These are phyloP conservation scores for Fragaria nilgerrensis DNA, from an alignment of 306 rosid genomes.

Conservation along the genomic window DNA sequence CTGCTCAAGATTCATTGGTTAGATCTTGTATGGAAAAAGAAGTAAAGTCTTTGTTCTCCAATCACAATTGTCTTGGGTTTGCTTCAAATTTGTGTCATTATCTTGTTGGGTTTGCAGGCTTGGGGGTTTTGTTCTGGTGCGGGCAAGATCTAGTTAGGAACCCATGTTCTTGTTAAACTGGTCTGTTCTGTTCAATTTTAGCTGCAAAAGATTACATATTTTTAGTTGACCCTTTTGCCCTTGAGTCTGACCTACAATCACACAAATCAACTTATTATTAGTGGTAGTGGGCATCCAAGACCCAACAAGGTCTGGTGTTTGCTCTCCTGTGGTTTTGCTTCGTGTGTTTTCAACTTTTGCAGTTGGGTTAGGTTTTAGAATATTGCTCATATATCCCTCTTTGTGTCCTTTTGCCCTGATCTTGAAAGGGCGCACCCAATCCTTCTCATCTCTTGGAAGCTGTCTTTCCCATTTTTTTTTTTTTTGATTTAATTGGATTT, in stretches of 20 bases:
- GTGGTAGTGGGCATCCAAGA: conserved; percentile 13
- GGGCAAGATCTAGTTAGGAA: conserved; percentile 8
- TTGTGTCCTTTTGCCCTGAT: conserved; percentile 16
- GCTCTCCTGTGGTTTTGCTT: neutral
- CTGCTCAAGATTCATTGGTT: neutral
- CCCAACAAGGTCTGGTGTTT: conserved; percentile 1
- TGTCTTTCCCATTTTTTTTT: neutral
- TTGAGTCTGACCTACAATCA: conserved; percentile 1
- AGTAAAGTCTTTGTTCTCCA: neutral
- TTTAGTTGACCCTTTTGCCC: conserved; percentile 29
- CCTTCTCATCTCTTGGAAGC: conserved; percentile 19
- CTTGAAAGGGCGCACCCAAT: conserved; percentile 5
- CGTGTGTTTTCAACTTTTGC: conserved; percentile 1
- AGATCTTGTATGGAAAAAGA: neutral
- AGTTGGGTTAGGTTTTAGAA: neutral
- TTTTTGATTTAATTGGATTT: neutral
- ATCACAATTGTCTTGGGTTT: neutral
- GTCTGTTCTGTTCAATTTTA: neutral
- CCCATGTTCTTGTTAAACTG: neutral
- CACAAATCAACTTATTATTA: neutral
- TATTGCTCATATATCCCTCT: neutral
- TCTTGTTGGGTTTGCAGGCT: neutral
- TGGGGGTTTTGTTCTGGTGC: neutral
- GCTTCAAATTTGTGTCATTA: neutral
- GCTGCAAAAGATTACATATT: neutral